Evolutionary conservation across 2,329 filamentous ascomycete species (phyloP).

Genomic region (Colletotrichum sp.): DNA sequence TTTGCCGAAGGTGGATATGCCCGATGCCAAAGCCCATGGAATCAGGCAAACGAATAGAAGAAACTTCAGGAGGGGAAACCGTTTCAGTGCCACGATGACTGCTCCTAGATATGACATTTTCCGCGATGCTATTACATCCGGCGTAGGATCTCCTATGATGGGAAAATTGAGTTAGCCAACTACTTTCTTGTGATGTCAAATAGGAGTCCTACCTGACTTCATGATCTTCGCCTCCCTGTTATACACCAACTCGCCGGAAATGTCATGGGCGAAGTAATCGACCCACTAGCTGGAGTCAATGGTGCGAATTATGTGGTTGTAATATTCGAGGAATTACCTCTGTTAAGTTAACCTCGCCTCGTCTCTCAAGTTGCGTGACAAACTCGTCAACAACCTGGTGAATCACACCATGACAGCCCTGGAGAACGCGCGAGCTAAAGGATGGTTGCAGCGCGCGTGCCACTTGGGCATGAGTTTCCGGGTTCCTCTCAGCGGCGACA

Average conservation of each 20-base stretch:
- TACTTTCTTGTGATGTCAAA: fast-evolving
- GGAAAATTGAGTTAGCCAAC: not conserved
- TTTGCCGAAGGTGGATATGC: not conserved
- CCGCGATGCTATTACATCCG: not conserved
- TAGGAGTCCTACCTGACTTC: not conserved
- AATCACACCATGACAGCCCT: not conserved
- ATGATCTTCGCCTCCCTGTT: not conserved
- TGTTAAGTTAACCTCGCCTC: not conserved
- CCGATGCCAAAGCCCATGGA: not conserved
- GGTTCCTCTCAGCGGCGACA: not conserved
- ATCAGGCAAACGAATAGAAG: not conserved
- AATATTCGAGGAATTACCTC: not conserved
- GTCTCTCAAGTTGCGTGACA: not conserved
- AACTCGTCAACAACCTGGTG: not conserved
- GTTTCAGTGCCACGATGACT: not conserved
- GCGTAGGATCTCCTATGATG: not conserved
- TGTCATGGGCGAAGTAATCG: not conserved
- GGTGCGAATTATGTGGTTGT: not conserved
- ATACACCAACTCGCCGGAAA: not conserved
- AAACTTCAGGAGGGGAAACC: not conserved
- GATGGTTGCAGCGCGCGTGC: not conserved
- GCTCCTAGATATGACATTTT: not conserved
- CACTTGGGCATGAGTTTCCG: not conserved
- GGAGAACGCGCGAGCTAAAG: not conserved
- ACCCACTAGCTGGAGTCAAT: not conserved